A percentile compares a stretch with the other conserved stretches of the same genome.
phyloP scores from a whole-genome alignment of 2,329 filamentous ascomycete species.

The Alternaria postmessia region DNA sequence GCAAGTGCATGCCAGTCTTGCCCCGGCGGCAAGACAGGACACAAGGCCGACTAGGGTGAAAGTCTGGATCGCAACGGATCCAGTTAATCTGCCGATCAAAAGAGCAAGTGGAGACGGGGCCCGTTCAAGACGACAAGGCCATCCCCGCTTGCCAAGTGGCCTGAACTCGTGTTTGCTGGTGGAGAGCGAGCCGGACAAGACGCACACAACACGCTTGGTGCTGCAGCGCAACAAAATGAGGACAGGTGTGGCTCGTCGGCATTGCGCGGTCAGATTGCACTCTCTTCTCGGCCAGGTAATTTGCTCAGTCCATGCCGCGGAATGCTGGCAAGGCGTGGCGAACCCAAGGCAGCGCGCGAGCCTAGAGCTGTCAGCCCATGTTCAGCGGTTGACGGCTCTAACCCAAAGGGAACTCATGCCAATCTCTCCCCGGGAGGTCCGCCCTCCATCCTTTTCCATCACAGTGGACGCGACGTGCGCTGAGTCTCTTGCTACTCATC shows the following conservation, averaged over 20 bases:
- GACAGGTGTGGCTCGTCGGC: background rate
- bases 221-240: background rate
- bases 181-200: background rate
- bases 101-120: background rate
- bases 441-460: slow-evolving; percentile 18
- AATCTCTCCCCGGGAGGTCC: slow-evolving; percentile 25
- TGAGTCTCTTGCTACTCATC: background rate
- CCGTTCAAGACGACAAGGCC: slow-evolving; percentile 9
- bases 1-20: background rate
- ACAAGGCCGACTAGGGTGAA: background rate
- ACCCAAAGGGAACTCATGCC: slow-evolving; percentile 18
- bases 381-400: slow-evolving; percentile 14
- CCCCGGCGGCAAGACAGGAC: background rate
- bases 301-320: background rate
- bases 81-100: slow-evolving; percentile 2
- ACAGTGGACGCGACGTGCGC: slow-evolving; percentile 19
- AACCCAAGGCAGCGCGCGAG: slow-evolving; percentile 1
- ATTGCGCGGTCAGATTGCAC: background rate
- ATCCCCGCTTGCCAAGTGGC: slow-evolving; percentile 16
- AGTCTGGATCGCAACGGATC: slow-evolving; percentile 6
- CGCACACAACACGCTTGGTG: background rate
- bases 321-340: slow-evolving; percentile 4
- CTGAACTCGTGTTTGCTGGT: slow-evolving; percentile 2
- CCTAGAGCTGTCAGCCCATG: slow-evolving; percentile 12
- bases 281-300: background rate